A percentile compares a stretch with the other conserved stretches of the same genome.
Evolutionary conservation across 148 eudicot species (phyloP).

Genomic region (Vaccinium myrtillus): DNA sequence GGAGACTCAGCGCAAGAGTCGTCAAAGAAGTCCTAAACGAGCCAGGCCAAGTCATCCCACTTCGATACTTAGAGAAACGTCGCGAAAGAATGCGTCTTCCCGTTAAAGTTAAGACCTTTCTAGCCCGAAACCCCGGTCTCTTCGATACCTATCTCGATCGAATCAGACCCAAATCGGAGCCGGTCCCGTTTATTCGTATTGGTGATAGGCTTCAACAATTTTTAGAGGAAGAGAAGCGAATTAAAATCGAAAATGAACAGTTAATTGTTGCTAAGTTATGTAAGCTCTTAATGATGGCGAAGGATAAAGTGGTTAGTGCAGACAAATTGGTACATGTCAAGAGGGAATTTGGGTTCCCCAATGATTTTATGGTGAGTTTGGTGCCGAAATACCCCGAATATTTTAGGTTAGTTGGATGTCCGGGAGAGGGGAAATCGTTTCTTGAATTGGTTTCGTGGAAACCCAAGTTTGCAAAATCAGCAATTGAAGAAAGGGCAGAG

Average conservation of each 20-base stretch:
- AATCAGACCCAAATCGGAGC: conserved; percentile 61
- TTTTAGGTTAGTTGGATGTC: conserved; percentile 49
- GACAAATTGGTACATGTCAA: conserved; percentile 72
- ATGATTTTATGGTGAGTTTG: conserved; percentile 56
- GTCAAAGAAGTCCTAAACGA: conserved; percentile 79
- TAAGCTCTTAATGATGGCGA: conserved; percentile 79
- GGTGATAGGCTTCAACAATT: conserved; percentile 36
- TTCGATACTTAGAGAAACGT: conserved; percentile 63
- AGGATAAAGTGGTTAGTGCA: conserved; percentile 52
- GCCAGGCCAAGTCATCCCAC: conserved; percentile 62
- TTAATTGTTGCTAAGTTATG: conserved; percentile 59
- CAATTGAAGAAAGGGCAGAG: conserved; percentile 60
- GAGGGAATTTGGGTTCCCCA: conserved; percentile 79
- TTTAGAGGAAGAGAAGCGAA: conserved; percentile 49
- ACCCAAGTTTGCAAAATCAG: conserved; percentile 50
- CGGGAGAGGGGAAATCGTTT: conserved; percentile 43
- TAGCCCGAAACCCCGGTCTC: conserved; percentile 54
- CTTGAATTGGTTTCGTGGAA: conserved; percentile 69
- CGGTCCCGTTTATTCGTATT: conserved; percentile 49
- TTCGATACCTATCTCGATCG: conserved; percentile 66
- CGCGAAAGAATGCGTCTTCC: conserved; percentile 51
- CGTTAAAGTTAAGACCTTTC: conserved; percentile 40
- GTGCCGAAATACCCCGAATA: conserved; percentile 54
- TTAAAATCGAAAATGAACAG: conserved; percentile 40
- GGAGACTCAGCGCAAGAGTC: conserved; percentile 55